Conservation (phyloP, 108 stramenopile species). For the Epipyxis sp. region DNA sequence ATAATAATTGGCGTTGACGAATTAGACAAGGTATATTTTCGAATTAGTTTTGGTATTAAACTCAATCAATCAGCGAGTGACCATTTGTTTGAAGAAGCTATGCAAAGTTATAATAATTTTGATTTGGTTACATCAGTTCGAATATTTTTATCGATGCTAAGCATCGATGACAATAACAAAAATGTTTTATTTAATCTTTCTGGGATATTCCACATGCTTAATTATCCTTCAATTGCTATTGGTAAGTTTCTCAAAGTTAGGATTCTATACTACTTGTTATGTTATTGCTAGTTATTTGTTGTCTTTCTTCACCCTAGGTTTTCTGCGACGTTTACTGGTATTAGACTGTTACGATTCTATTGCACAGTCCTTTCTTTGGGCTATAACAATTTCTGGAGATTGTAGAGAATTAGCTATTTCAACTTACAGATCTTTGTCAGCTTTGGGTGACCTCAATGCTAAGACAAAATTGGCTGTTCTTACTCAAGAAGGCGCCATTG, state of each 20-base stretch:
- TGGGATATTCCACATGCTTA: background rate
- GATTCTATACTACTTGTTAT: background rate
- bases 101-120: background rate
- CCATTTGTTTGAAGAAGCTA: background rate
- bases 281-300: background rate
- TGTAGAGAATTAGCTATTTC: background rate
- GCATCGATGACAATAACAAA: background rate
- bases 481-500: background rate
- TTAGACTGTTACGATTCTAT: background rate
- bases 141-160: background rate
- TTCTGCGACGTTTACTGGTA: background rate
- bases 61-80: no score
- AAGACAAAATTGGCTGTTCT: background rate
- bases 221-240: background rate
- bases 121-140: background rate
- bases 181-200: background rate
- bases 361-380: slow-evolving; percentile 5
- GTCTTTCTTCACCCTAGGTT: background rate
- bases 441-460: background rate
- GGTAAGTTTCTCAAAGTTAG: background rate
- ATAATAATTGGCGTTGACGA: no score
- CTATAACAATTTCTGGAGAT: background rate
- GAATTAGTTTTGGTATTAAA: no score
- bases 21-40: no score
- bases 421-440: background rate